Evolutionary conservation across 345 rosid species (phyloP).

Genomic region (rapeseed (Brassica napus)): Da-Ae NC_063441.1:1739001-1739500

Average conservation of each 20-base stretch:
- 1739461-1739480: background rate
- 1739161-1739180: background rate
- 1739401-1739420: slow-evolving; percentile 11
- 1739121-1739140: background rate
- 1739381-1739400: background rate
- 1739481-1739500: background rate
- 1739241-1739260: background rate
- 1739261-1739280: slow-evolving; percentile 30
- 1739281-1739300: slow-evolving; percentile 21
- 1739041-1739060: too few species aligned
- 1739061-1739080: background rate
- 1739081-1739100: background rate
- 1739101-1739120: background rate
- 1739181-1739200: background rate
- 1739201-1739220: background rate
- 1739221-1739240: slow-evolving; percentile 3
- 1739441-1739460: slow-evolving; percentile 24
- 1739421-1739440: slow-evolving; percentile 12
- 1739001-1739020: too few species aligned
- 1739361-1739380: slow-evolving; percentile 51
- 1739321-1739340: slow-evolving; percentile 54
- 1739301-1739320: slow-evolving; percentile 32
- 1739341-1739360: slow-evolving; percentile 54
- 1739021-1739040: too few species aligned
- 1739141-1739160: background rate